Evolutionary conservation across 495 filamentous ascomycete genomes (phyloP).

Genomic region (Ramalina peruviana): DNA sequence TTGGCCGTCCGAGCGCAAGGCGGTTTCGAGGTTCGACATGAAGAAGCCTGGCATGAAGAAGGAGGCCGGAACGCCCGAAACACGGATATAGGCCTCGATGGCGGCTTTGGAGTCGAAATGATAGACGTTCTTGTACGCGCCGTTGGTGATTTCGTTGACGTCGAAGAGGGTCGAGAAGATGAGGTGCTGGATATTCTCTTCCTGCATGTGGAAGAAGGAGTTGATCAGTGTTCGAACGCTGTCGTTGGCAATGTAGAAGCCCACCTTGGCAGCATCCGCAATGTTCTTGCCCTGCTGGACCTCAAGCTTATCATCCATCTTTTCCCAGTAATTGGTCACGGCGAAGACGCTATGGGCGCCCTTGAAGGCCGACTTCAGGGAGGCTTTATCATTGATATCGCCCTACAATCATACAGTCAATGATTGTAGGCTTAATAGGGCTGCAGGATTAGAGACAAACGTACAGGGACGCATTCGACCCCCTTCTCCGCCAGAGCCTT

Average conservation of each 20-base stretch:
- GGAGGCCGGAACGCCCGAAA: conserved; percentile 32
- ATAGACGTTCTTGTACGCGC: conserved; percentile 34
- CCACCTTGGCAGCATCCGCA: conserved; percentile 35
- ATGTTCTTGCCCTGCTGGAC: conserved; percentile 41
- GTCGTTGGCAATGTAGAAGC: background rate
- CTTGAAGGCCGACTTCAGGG: conserved; percentile 30
- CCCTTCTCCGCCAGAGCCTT: conserved; percentile 26
- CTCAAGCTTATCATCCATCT: conserved; percentile 33
- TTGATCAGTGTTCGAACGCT: background rate
- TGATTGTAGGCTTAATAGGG: background rate
- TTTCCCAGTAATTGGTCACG: conserved; percentile 34
- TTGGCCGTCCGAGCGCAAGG: conserved; percentile 19
- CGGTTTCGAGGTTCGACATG: conserved; percentile 35
- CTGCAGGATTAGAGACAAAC: too few species aligned
- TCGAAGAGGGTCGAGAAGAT: conserved; percentile 31
- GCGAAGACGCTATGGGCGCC: conserved; percentile 37
- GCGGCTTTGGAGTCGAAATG: conserved; percentile 51
- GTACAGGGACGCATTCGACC: conserved; percentile 28
- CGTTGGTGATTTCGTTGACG: conserved; percentile 23
- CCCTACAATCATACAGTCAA: conserved; percentile 11
- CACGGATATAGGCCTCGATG: conserved; percentile 43
- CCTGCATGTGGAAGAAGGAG: conserved; percentile 8
- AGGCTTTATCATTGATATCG: conserved; percentile 29
- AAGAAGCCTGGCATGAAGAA: conserved; percentile 45
- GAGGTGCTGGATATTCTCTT: conserved; percentile 32